Base-by-base conservation (phyloP, 495 filamentous ascomycete species). In the Hypoxylon fragiforme region DNA sequence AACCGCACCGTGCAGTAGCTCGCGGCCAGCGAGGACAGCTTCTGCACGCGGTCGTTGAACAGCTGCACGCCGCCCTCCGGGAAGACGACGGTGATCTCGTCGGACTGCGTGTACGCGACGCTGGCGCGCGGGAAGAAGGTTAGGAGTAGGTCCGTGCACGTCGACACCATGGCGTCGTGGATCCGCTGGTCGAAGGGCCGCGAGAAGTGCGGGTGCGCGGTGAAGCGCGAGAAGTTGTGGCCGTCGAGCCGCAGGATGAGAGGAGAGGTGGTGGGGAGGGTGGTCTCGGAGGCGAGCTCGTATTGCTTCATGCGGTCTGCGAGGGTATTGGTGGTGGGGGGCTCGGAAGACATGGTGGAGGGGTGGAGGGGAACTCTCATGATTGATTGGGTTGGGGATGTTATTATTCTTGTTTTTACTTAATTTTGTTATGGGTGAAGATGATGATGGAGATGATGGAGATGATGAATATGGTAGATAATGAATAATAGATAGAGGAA, bases 271-370 rank as follows among this genome's bases (percentile, higher is more conserved):
- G 44, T 24, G 13, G 56, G 49, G 3, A 60, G 38, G 18, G 18
- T 28, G 22, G 16, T 35, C 7, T 54, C 49, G 19, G 37, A 50
- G 0, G 13, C 13, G 3, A 44, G 31, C 40, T 60, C 56, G 15
- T 50, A 54, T 32, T 60, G 44, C 18, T 40, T 54, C 56, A 60
- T 54, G 9, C 56, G 56, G 35, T 50, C 38, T 3, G 30, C 24
- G 12, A 60, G 49, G 15, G 40, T n/a, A n/a, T n/a, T n/a, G n/a
- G n/a, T n/a, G n/a, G n/a, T n/a, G n/a, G n/a, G n/a, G n/a, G n/a
- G n/a, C n/a, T n/a, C n/a, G n/a, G n/a, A n/a, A n/a, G n/a, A n/a
- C n/a, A n/a, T n/a, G n/a, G n/a, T n/a, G n/a, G n/a, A n/a, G n/a
- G n/a, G n/a, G n/a, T n/a, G n/a, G n/a, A n/a, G n/a, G n/a, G n/a